Evolutionary conservation across 345 rosid genomes (phyloP).

Genomic region (Linum trigynum): DNA sequence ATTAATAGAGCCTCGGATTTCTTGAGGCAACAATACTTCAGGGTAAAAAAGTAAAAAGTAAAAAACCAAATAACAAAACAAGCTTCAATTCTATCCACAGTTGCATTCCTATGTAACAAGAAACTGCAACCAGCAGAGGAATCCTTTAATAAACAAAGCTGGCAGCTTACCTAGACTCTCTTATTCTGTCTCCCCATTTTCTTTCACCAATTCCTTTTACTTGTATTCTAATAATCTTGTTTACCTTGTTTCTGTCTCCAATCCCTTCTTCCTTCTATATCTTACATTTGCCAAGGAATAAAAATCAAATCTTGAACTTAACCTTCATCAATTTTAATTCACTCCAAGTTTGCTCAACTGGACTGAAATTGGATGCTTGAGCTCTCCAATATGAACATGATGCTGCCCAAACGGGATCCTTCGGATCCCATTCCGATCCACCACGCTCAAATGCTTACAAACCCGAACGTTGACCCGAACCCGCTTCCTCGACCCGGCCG

Average conservation of each 20-base stretch:
- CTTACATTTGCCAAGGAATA: neutral
- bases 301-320: neutral
- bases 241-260: neutral
- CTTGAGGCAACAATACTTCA: neutral
- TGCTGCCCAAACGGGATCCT: conserved; percentile 89
- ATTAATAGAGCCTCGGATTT: neutral
- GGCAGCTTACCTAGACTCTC: neutral
- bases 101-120: neutral
- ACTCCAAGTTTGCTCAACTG: conserved; percentile 35
- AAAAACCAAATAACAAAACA: neutral
- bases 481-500: conserved; percentile 40
- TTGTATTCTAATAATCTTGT: neutral
- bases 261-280: neutral
- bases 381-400: conserved; percentile 55
- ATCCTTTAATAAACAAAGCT: neutral
- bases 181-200: neutral
- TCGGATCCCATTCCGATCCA: conserved; percentile 61
- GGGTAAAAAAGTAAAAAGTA: neutral
- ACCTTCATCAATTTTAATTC: conserved; percentile 2
- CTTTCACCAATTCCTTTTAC: no score
- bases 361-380: conserved; percentile 70
- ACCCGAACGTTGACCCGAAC: conserved; percentile 46
- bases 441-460: conserved; percentile 74
- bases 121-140: neutral
- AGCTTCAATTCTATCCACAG: neutral